Percentiles rank a stretch among this genome's conserved stretches.
Evolutionary conservation across 164 flowering plant genomes (phyloP).

Genomic region (Vitis amurensis): DNA sequence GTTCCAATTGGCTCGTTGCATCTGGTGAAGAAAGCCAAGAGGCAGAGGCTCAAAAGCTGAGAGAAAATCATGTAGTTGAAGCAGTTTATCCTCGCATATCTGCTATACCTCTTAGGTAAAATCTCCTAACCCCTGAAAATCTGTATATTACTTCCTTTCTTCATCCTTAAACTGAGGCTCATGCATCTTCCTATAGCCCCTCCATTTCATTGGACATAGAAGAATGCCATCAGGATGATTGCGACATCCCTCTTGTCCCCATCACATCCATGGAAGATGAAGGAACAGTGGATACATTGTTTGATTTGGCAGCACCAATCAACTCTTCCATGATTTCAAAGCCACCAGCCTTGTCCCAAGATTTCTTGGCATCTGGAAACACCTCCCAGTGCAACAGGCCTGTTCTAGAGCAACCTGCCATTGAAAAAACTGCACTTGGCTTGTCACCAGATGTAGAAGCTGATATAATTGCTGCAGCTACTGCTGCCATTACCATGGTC

Average conservation of each 20-base stretch:
- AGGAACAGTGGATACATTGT: conserved; percentile 11
- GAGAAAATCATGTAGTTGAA: conserved; percentile 36
- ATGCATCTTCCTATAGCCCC: conserved; percentile 25
- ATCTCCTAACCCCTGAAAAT: not conserved
- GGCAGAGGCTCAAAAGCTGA: conserved; percentile 16
- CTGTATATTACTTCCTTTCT: not conserved
- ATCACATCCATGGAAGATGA: conserved; percentile 42
- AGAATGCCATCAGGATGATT: conserved; percentile 25
- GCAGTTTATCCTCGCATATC: conserved; percentile 37
- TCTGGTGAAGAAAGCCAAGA: conserved; percentile 51
- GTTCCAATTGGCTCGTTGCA: conserved; percentile 32
- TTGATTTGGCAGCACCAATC: conserved; percentile 1
- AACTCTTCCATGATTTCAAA: not conserved
- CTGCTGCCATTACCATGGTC: conserved; percentile 22
- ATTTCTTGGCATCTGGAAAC: not conserved
- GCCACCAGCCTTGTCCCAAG: not conserved
- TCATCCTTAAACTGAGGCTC: not conserved
- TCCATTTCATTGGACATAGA: conserved; percentile 18
- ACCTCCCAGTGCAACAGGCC: conserved; percentile 1
- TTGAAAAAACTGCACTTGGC: not conserved
- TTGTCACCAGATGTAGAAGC: not conserved
- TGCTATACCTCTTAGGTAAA: conserved; percentile 40
- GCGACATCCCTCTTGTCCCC: conserved; percentile 35
- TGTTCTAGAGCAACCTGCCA: not conserved
- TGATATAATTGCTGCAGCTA: conserved; percentile 26